Evolutionary conservation across 1,284 basidiomycete species (phyloP), one percentile per base, ranked within the genome.

Genomic region (Ceratobasidium sp.): DNA sequence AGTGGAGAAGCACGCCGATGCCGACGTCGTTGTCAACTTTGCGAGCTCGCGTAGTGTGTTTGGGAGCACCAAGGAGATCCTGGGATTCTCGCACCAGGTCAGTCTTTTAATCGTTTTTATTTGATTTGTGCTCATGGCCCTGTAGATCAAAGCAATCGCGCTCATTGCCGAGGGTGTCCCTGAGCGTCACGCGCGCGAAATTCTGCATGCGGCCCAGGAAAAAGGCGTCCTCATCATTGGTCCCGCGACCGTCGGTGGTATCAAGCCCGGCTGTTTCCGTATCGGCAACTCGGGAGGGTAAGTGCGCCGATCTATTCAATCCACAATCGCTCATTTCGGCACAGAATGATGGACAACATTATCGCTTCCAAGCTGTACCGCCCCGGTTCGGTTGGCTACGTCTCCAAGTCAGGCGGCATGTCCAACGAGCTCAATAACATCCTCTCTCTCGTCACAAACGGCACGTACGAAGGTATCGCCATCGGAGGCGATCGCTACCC

Each of bases 371-470:
- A 98, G 88, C 93, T 99, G 78, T 99, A 98, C 90, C 95, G 96
- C 81, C 86, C 96, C 59, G 98, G 97, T 76, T 96, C 96, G 27
- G 94, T 99, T 80, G 97, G 95, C 81, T 98, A 98, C 85, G 97
- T 99, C 82, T 98, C 95, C 84, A 99, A 99, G 87, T 98, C 97
- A 14, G 97, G 97, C 79, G 97, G 98, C 83, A 99, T 99, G 98
- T 99, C 97, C 79, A 99, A 99, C 87, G 98, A 99, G 85, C 88
- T 99, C 80, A 98, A 99, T 93, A 99, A 98, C 88, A 99, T 99
- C 82, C 91, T 99, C 78, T 96, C 96, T 59, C 89, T 98, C 82
- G 92, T 94, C 82, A 98, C 96, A 82, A 96, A 99, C 86, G 98
- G 97, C 80, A 98, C 96, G 77, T 99, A 98, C 86, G 97, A 99